These are phyloP conservation scores for Paramyrothecium roridum DNA, from an alignment of 2,329 filamentous ascomycete genomes.

Conservation along the genomic window DNA sequence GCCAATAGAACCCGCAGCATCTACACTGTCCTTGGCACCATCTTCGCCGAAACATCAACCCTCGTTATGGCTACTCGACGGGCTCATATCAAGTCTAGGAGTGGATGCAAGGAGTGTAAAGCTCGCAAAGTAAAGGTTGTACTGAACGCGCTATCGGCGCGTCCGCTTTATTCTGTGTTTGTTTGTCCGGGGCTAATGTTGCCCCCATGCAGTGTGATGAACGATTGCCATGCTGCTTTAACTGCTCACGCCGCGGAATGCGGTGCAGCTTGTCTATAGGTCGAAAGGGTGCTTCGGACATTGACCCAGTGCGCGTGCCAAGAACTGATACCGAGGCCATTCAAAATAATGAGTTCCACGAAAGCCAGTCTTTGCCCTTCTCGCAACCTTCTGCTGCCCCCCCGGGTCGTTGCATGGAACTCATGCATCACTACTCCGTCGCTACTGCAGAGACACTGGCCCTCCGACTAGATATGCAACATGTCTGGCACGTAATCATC, in stretches of 20 bases:
- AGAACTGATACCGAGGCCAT: no score
- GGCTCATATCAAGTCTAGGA: neutral
- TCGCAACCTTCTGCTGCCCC: neutral
- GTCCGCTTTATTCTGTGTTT: neutral
- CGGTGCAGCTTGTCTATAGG: neutral
- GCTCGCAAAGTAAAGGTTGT: neutral
- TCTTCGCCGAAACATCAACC: no score
- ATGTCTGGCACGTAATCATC: neutral
- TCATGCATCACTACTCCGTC: neutral
- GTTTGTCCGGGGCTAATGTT: neutral
- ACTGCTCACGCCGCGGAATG: neutral
- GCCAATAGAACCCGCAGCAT: no score
- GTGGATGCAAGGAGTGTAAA: neutral
- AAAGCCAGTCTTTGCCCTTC: neutral
- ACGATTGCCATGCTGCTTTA: neutral
- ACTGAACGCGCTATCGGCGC: neutral
- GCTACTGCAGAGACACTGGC: neutral
- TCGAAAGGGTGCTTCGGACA: neutral
- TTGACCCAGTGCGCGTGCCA: neutral
- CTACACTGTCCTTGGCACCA: no score
- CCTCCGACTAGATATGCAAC: neutral
- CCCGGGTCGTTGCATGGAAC: neutral
- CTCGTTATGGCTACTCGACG: neutral
- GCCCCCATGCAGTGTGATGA: neutral
- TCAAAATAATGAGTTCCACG: neutral